These are phyloP conservation scores for Suhomyces taliae DNA, from an alignment of 1,139 yeast species.

Conservation along the genomic window DNA sequence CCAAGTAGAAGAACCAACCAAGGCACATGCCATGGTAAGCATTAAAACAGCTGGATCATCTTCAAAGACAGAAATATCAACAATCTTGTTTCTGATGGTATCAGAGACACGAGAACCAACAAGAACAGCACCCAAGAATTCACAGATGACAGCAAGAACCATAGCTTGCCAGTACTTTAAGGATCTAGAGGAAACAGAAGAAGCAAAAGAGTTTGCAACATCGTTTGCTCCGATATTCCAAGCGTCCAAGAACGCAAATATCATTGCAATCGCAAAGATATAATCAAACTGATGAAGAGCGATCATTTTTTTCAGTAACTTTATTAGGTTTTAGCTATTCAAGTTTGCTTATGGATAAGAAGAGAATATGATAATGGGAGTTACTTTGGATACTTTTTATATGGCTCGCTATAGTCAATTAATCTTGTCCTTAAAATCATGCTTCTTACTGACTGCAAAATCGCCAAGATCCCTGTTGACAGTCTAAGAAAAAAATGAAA, in stretches of 20 bases:
- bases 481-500: not conserved
- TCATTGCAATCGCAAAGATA: constrained; percentile 63
- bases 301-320: constrained; percentile 11
- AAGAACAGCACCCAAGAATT: constrained; percentile 71
- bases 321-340: no score
- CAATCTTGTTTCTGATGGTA: constrained; percentile 63
- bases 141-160: constrained; percentile 66
- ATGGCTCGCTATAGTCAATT: no score
- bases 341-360: no score
- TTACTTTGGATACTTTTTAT: no score
- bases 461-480: not conserved
- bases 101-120: constrained; percentile 72
- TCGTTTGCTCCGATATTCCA: constrained; percentile 84
- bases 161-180: constrained; percentile 75
- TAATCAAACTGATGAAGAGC: constrained; percentile 61
- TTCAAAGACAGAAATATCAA: constrained; percentile 49
- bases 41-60: constrained; percentile 67
- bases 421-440: no score
- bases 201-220: constrained; percentile 79
- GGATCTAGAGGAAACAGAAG: constrained; percentile 64
- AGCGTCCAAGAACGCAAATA: constrained; percentile 79
- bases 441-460: not conserved
- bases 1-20: constrained; percentile 77
- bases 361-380: no score
- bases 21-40: constrained; percentile 75